Base-by-base conservation (phyloP, 805 yeast genomes). In the Isabelozyma pseudorhagii region DNA sequence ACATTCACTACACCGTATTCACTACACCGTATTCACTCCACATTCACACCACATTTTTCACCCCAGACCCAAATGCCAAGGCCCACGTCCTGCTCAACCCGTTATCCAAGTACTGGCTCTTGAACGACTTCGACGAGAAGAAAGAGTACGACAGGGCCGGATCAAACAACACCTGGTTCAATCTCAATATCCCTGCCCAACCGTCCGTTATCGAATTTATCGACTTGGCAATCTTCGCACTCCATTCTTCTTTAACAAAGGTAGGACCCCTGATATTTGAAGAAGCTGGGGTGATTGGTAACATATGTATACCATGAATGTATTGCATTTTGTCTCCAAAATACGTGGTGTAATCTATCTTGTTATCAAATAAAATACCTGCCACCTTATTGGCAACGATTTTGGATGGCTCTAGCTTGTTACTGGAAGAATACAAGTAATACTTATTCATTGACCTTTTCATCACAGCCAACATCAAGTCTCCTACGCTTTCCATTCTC, bases 281-380 rank as follows among this genome's bases (percentile, higher is more conserved):
- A 25, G 85, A 80, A n/a, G 75, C 72, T 1, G 89, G 86, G 0
- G 87, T 83, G 25, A 80, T 68, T 14, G 90, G 90, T 25, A 85
- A 58, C 90, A 85, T 85, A 62, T 85, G 89, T 50, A 85, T 85
- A 3, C 91, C 91, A 54, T 85, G 88, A 44, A 82, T 84, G 57
- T 79, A 85, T 63, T 84, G 84, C 38, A 69, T 64, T 47, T 78
- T 70, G 51, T 71, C 60, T 3, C 89, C 89, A 59, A 85, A 85
- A 58, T 79, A 85, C 2, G 90, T 85, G 8, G 87, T 79, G 68
- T 85, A 83, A 58, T 82, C 88, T 49, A 83, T 71, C 59, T 84
- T 84, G 68, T 85, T 84, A 60, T 85, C 89, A 62, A 83, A 84
- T 42, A 80, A 61, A 48, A 85, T 83, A 11, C 91, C 91, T 17